Evolutionary conservation across 306 rosid genomes (phyloP), one percentile per base, ranked within the genome.

Genomic region (Quercus mongolica): DNA sequence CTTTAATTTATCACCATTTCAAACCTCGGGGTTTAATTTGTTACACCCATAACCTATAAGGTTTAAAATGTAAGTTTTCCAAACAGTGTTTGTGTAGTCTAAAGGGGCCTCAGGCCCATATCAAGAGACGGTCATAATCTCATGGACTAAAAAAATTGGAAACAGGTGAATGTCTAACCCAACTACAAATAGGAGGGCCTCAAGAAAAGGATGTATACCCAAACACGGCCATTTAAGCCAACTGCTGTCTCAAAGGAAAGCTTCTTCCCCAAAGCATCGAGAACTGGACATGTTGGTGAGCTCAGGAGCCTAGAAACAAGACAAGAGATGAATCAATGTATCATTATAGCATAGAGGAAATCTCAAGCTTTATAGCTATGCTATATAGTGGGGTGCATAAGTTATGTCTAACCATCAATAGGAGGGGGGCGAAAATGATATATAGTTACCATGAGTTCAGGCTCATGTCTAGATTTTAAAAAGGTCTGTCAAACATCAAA

Each of bases 171-270:
- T 5, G 56, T 35, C 18, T 69, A 20, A 20, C 28, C 54, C 54
- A 69, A 10, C 28, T 12, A 69, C 74, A 69, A 41, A 55, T 58
- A 73, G 61, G 74, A 69, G 58, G 19, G 38, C 10, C 28, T 75
- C 57, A 14, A 55, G 71, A 55, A 71, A 38, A 38, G 46, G 46
- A 38, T 38, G 54, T 56, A 46, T 89, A 92, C 98, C 98, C 98
- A 95, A 86, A 89, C 99, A 63, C 98, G 98, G 72, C 97, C 96
- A 74, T 95, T 95, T 70, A 92, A 77, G 74, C 99, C 98, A 79
- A 86, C 83, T 74, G 97, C 98, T 67, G 85, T 91, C 85, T 95
- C 98, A 61, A 92, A 92, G 49, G 99, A 92, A 84, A 92, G 71
- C 80, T 92, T 92, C 93, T 90, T 92, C 88, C 98, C 99, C n/a